Base-by-base conservation (phyloP, 2,329 filamentous ascomycete species). In the Colletotrichum tanaceti region DNA sequence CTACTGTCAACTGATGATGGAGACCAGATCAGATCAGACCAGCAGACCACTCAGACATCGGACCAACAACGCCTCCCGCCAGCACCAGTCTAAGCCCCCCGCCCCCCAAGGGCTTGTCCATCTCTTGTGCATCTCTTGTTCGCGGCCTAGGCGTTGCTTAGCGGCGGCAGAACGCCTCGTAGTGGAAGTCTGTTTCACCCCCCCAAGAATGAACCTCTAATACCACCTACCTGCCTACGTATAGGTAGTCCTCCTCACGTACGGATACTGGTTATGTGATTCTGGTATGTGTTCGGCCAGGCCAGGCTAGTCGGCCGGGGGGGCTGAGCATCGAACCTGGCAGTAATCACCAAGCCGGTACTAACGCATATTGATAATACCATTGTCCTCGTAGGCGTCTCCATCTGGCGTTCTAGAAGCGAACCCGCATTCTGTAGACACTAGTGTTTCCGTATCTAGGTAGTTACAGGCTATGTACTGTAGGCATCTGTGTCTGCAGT, bases 381-480 rank as follows among this genome's bases (percentile, higher is more conserved):
- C n/a, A 53, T 50, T 38, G 47, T 28, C 47, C 39, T n/a, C 43
- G 46, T 28, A 43, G 24, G 52, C 28, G n/a, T 66, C 60, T 16
- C 65, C 55, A 65, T 60, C 44, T 35, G 20, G n/a, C 55, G 49
- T 66, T 69, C 66, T 66, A 66, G 66, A 69, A 69, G 57, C 55
- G 5, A n/a, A 35, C 22, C 28, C 28, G 28, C 28, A 28, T 28
- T 28, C 28, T 28, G 28, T 28, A 28, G 28, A 28, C 28, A 28
- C 28, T 28, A 28, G 28, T 28, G 28, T 28, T 1, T 28, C n/a
- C n/a, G 28, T 28, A 28, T 28, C n/a, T n/a, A n/a, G n/a, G n/a
- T n/a, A n/a, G n/a, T n/a, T n/a, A n/a, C n/a, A n/a, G n/a, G n/a
- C n/a, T n/a, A n/a, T n/a, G n/a, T n/a, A n/a, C n/a, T n/a, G n/a